These are phyloP conservation scores for Candida dajiaensis DNA, from an alignment of 805 yeast species.

Conservation along the genomic window DNA sequence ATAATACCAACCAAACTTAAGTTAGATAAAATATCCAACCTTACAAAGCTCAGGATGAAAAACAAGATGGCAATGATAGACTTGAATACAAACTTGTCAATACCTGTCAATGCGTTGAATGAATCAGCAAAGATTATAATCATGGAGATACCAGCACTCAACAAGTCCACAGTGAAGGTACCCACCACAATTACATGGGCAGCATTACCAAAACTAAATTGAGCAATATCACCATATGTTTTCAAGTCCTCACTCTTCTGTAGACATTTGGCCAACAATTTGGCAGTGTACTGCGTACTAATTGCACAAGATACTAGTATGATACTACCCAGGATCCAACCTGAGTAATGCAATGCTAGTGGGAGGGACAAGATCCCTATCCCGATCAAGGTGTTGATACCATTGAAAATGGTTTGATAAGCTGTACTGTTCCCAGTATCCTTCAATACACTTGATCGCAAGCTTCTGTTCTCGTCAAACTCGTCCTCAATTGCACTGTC, in stretches of 20 bases:
- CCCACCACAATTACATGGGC: constrained; percentile 39
- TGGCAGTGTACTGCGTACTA: constrained; percentile 49
- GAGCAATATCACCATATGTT: constrained; percentile 59
- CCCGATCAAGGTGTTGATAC: constrained; percentile 72
- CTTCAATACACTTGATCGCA: constrained; percentile 11
- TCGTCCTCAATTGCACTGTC: not conserved
- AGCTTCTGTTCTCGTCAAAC: constrained; percentile 7
- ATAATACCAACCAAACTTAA: constrained; percentile 52
- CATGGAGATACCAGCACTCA: constrained; percentile 57
- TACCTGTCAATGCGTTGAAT: constrained; percentile 41
- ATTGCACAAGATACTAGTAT: constrained; percentile 39
- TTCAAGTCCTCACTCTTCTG: constrained; percentile 31
- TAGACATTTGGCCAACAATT: constrained; percentile 45
- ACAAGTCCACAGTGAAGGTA: constrained; percentile 48
- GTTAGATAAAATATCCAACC: constrained; percentile 47
- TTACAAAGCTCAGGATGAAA: constrained; percentile 46
- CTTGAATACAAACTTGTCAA: constrained; percentile 37
- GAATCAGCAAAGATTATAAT: constrained; percentile 58
- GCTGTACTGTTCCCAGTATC: constrained; percentile 47
- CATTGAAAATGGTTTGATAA: constrained; percentile 71
- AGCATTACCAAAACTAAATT: constrained; percentile 39
- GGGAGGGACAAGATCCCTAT: constrained; percentile 73
- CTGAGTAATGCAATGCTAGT: constrained; percentile 59
- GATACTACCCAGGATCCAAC: constrained; percentile 51
- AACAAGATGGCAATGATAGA: constrained; percentile 31